Conservation (phyloP, 2,329 filamentous ascomycete species). For the Colletotrichum sp. region DNA sequence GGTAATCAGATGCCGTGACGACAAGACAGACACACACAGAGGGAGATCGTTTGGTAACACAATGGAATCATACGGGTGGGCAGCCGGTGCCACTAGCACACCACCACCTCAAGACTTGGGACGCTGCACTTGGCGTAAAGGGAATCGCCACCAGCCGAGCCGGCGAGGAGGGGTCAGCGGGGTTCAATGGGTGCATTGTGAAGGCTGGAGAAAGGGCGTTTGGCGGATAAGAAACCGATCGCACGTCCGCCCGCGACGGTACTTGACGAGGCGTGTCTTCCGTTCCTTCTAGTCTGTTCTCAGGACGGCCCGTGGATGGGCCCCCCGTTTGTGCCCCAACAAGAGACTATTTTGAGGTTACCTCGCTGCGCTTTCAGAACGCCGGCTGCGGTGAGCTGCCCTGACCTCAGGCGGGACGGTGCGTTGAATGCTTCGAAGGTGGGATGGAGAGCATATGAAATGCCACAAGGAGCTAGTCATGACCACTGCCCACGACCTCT, state of each 20-base stretch:
- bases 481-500: background rate
- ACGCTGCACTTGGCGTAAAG: background rate
- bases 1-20: background rate
- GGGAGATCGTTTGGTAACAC: background rate
- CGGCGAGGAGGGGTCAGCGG: background rate
- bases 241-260: background rate
- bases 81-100: background rate
- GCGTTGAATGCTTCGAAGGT: background rate
- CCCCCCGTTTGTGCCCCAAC: background rate
- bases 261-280: background rate
- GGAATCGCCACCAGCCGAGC: constrained; percentile 6
- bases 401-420: background rate
- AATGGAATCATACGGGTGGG: background rate
- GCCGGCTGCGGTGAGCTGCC: background rate
- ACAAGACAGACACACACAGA: background rate
- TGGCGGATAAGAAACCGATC: background rate
- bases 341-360: background rate
- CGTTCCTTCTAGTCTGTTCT: background rate
- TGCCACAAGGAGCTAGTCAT: background rate
- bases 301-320: background rate
- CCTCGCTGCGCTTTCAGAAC: background rate
- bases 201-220: background rate
- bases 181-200: background rate
- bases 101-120: background rate
- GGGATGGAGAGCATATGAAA: background rate